Base-by-base conservation (phyloP, 441 rosid species). In the Pelargonium fulgidum region DNA sequence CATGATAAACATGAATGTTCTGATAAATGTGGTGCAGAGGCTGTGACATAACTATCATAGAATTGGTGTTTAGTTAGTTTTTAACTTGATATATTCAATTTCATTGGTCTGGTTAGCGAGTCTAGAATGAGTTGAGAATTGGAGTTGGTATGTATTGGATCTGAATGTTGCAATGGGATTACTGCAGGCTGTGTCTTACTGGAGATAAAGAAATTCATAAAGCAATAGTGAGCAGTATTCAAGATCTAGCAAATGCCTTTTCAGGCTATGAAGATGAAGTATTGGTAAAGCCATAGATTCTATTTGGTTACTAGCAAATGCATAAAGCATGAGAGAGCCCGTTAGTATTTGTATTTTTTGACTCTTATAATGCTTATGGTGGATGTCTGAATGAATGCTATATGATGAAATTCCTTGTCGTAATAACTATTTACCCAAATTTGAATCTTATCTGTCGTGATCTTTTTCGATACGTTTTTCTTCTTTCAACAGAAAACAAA, bases 151-250 rank as follows among this genome's bases (percentile, higher is more conserved):
- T 73, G 58, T 61, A 61, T 64, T 64, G 64, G 41, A n/a, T 42
- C 63, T 41, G 67, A 63, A 66, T 65, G 39, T 65, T 50, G 56
- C 72, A 64, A 44, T 76, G 1, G 45, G 74, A 16, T 66, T 58
- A 11, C 24, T 20, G 74, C 85, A 94, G 98, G 88, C 81, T 87
- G 67, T 92, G 97, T 75, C 87, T 94, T 73, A 86, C 83, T 78
- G 93, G 98, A 77, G 98, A 96, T 68, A 90, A 90, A 82, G 99
- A 94, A 85, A 96, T 94, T 78, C 99, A 92, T 76, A 81, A 87
- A 74, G 99, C 99, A 64, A 87, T 92, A 42, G 83, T 88, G 71
- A 94, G 98, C 91, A 89, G 98, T 76, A 82, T 94, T 83, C 98
- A 89, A 83, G 99, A 94, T 82, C 90, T 94, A 69, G 86, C 92